Conservation (phyloP, 2,329 filamentous ascomycete genomes). For the Macroventuria anomochaeta region DNA sequence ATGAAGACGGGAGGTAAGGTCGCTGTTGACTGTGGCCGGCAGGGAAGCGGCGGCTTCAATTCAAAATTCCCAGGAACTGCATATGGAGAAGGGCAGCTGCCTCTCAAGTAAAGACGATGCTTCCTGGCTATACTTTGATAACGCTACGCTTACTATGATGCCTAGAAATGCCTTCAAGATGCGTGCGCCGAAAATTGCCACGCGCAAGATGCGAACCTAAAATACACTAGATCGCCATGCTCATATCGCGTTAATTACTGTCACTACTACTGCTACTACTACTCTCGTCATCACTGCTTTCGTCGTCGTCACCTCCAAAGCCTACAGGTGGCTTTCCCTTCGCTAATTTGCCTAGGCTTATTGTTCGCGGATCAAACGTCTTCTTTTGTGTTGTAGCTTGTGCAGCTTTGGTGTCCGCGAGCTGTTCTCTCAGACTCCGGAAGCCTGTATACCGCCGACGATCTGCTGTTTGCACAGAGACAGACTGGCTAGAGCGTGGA, state of each 20-base stretch:
- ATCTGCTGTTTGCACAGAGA: slow-evolving; percentile 17
- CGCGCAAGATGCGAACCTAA: slow-evolving; percentile 43
- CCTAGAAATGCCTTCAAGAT: background rate
- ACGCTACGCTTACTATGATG: background rate
- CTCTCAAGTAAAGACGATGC: no score
- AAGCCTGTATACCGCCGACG: slow-evolving; percentile 21
- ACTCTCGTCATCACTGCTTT: slow-evolving; percentile 18
- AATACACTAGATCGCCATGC: slow-evolving; percentile 34
- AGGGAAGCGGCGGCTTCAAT: no score
- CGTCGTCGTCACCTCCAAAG: slow-evolving; percentile 2
- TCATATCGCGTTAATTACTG: slow-evolving; percentile 1
- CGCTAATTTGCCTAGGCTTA: slow-evolving; percentile 17
- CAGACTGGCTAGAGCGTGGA: slow-evolving; percentile 18
- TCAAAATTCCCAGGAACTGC: no score
- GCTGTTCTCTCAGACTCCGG: slow-evolving; percentile 20
- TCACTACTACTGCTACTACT: slow-evolving; percentile 21
- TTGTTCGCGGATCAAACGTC: slow-evolving; percentile 18
- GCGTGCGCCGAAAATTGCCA: background rate
- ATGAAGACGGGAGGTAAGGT: no score
- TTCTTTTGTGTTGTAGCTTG: slow-evolving; percentile 13
- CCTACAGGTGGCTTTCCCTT: slow-evolving; percentile 1
- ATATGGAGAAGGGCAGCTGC: no score
- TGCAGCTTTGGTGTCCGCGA: slow-evolving; percentile 18
- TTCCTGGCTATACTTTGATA: no score
- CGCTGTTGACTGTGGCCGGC: no score